Base-by-base conservation (phyloP, 1,284 basidiomycete genomes). In the Violaceomyces palustris region DNA sequence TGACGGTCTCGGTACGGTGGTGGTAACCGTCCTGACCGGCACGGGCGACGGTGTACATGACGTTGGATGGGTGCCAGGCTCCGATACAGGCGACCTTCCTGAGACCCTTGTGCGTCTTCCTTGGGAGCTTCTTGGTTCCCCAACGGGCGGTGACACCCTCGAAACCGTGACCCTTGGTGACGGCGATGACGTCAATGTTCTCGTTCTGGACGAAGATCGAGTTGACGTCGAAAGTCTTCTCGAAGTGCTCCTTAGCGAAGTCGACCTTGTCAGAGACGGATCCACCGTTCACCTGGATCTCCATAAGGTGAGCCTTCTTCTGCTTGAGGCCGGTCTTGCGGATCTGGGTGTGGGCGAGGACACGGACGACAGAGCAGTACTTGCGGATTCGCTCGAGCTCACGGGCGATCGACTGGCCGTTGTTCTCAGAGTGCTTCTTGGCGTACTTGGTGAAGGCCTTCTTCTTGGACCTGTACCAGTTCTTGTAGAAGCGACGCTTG, bases 381-480 rank as follows among this genome's bases (percentile, higher is more conserved):
- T 98, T 98, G 81, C 89, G 88, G 76, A 99, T 97, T 70, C 94
- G 90, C 82, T 98, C 93, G 72, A 99, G 86, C 78, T 99, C 94
- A 74, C 92, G 89, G 60, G 84, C 80, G 73, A 90, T 83, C 45
- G 88, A 88, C 77, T 91, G 89, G 75, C 90, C 90, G 73, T 83
- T 83, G 75, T 90, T 87, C 78, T 97, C 93, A 46, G 92, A 87
- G 78, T 94, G 87, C 82, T 96, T 97, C 86, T 96, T 96, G 76
- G 93, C 93, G 79, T 97, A 93, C 73, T 79, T 78, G 73, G 93
- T 97, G 83, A 97, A 97, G 36, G 93, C 93, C 85, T 99, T 99
- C 85, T 97, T 98, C 88, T 99, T 99, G 53, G 89, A 93, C 72
- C 89, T 86, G 83, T 98, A 98, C 94, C 94, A 99, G 85, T 97